Evolutionary conservation across 1,284 basidiomycete genomes (phyloP), one percentile per base, ranked within the genome.

Genomic region (Limonomyces culmigenus): DNA sequence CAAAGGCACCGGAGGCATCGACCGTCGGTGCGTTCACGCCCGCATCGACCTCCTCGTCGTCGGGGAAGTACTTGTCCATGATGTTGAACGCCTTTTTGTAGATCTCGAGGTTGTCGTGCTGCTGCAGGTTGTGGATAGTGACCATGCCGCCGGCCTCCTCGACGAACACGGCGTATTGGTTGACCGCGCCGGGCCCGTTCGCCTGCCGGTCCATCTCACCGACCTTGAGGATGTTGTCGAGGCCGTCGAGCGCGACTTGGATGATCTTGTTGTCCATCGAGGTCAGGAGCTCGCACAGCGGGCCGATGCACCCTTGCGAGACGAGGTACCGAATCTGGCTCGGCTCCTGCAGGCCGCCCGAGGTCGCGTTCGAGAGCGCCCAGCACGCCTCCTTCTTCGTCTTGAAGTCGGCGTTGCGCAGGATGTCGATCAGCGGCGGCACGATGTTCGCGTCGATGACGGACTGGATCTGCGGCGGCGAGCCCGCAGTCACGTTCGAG

Each of bases 241-340:
- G 70, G 39, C 95, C 95, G 54, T 99, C 93, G 32, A 99, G 74
- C 16, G 83, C 83, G 33, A 95, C 89, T 62, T 98, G 95, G 49
- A 99, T 99, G 50, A 98, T 96, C 67, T 98, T 98, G 74, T 98
- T 98, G 64, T 99, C 95, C 86, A 97, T 92, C 63, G 89, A 92
- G 32, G 77, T 81, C 38, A 99, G 68, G 32, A 99, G 65, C 51
- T 98, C 93, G 54, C 95, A 98, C 37, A 99, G 68, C 16, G 95
- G 95, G 62, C 96, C 96, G 64, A 98, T 96, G 65, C 92, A 96
- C 32, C 95, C 95, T 56, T 98, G 93, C 19, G 74, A 70, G 42
- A 99, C 95, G 39, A 99, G 84, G 60, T 98, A 99, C 38, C 95
- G 86, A 50, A 99, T 98, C 60, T 98, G 95, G 33, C 79, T 66